Percentiles rank a stretch among this genome's conserved stretches.
Conservation (phyloP, 805 yeast species). For the Candida nanaspora region DNA sequence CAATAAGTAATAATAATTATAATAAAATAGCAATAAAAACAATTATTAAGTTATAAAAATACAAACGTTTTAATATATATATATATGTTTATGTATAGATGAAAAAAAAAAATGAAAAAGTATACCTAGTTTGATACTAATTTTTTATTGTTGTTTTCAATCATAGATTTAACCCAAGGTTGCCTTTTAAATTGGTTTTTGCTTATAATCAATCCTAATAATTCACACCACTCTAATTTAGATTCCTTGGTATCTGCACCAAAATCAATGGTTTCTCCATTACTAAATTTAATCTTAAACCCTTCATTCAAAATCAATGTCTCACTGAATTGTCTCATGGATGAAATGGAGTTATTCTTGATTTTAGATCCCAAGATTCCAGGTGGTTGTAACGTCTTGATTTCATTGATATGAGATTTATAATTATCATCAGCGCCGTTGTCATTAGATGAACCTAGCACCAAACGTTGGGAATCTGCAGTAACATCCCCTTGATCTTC, state of each 20-base stretch:
- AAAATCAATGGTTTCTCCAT: slow-evolving; percentile 78
- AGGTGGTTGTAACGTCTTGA: neutral
- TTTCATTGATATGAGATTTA: neutral
- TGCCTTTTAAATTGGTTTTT: slow-evolving; percentile 24
- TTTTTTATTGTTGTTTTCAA: slow-evolving; percentile 5
- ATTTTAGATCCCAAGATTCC: neutral
- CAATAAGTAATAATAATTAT: too few species aligned
- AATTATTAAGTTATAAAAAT: too few species aligned
- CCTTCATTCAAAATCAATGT: slow-evolving; percentile 62
- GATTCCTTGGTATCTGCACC: slow-evolving; percentile 69
- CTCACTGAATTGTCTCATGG: slow-evolving; percentile 60
- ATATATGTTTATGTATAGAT: too few species aligned
- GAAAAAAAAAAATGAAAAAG: too few species aligned
- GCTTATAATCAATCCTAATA: slow-evolving; percentile 48
- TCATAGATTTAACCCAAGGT: slow-evolving; percentile 30
- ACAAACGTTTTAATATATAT: too few species aligned
- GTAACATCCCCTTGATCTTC: slow-evolving; percentile 24
- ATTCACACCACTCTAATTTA: slow-evolving; percentile 58
- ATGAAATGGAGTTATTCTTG: neutral
- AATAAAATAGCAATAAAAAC: too few species aligned
- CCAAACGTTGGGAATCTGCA: too few species aligned
- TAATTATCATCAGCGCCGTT: too few species aligned
- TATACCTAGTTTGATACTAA: too few species aligned
- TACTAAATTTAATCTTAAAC: slow-evolving; percentile 66
- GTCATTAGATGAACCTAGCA: too few species aligned